Conservation (phyloP, 2,329 filamentous ascomycete genomes). For the Diaporthe vaccinii region DNA sequence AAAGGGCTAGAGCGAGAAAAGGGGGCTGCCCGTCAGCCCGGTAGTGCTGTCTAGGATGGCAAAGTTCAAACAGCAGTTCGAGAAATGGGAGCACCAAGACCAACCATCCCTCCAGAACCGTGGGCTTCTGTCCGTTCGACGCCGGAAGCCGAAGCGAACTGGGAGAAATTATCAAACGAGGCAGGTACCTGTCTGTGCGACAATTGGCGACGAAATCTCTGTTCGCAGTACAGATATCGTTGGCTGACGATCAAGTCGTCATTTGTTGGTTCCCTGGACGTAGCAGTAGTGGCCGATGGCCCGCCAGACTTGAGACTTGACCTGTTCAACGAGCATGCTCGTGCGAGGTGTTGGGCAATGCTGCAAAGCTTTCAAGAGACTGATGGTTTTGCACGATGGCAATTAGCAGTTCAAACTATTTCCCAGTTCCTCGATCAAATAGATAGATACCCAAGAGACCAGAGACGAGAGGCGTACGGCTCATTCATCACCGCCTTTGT, state of each 20-base stretch:
- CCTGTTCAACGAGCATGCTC: not conserved
- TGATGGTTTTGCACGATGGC: not conserved
- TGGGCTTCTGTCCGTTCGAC: not conserved
- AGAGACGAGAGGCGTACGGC: not conserved
- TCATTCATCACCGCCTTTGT: constrained; percentile 34
- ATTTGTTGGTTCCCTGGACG: constrained; percentile 15
- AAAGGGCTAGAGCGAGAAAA: constrained; percentile 8
- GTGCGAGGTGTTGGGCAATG: not conserved
- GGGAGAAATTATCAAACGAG: constrained; percentile 12
- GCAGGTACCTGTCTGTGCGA: constrained; percentile 23
- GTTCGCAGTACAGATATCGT: not conserved
- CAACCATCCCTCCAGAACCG: constrained; percentile 7
- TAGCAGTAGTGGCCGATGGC: not conserved
- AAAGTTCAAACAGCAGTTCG: constrained; percentile 32
- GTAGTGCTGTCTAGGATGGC: constrained; percentile 18
- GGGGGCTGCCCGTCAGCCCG: constrained; percentile 6
- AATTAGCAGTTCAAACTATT: not conserved
- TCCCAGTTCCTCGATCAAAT: not conserved
- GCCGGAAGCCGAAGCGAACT: not conserved
- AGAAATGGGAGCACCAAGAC: constrained; percentile 27
- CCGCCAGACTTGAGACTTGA: not conserved
- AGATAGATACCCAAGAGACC: not conserved
- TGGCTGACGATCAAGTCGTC: constrained; percentile 24
- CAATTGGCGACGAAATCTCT: not conserved
- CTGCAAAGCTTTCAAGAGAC: not conserved